Percentiles rank a stretch among this genome's conserved stretches.
Evolutionary conservation across 2,329 filamentous ascomycete species (phyloP).

Genomic region (Calonectria pseudoturangicola): DNA sequence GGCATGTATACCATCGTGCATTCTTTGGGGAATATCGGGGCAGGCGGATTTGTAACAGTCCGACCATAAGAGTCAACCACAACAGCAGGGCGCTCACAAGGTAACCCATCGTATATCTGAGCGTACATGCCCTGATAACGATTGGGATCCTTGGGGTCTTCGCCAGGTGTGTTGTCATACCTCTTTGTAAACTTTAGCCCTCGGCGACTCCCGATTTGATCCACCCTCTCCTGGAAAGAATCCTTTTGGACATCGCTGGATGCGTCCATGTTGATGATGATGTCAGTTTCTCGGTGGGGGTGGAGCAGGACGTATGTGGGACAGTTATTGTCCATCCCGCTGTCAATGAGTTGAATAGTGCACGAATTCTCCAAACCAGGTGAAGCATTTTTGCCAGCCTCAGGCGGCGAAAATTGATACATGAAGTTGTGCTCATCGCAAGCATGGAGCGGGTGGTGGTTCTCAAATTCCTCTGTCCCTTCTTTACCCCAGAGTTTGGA

Average conservation of each 20-base stretch:
- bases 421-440: slow-evolving; percentile 39
- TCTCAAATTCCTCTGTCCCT: slow-evolving; percentile 37
- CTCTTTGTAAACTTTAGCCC: slow-evolving; percentile 30
- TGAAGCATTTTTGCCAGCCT: background rate
- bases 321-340: slow-evolving; percentile 41
- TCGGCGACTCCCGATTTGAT: slow-evolving; percentile 38
- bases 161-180: background rate
- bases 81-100: slow-evolving; percentile 24
- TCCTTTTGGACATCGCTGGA: slow-evolving; percentile 39
- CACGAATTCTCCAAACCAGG: slow-evolving; percentile 36
- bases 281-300: slow-evolving; percentile 25
- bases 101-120: slow-evolving; percentile 35
- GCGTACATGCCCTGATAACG: slow-evolving; percentile 33
- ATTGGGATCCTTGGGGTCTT: slow-evolving; percentile 15
- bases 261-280: slow-evolving; percentile 41
- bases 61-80: slow-evolving; percentile 38
- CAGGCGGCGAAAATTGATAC: slow-evolving; percentile 18
- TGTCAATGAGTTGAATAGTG: slow-evolving; percentile 36
- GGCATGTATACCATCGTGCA: slow-evolving; percentile 40
- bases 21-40: slow-evolving; percentile 27
- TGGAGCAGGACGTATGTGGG: slow-evolving; percentile 37
- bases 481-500: slow-evolving; percentile 35
- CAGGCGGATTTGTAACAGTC: slow-evolving; percentile 35
- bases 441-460: slow-evolving; percentile 36
- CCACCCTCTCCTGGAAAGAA: slow-evolving; percentile 32